Evolutionary conservation across 305 asterid species (phyloP).

Genomic region (Solanum aculeatissimum): DNA sequence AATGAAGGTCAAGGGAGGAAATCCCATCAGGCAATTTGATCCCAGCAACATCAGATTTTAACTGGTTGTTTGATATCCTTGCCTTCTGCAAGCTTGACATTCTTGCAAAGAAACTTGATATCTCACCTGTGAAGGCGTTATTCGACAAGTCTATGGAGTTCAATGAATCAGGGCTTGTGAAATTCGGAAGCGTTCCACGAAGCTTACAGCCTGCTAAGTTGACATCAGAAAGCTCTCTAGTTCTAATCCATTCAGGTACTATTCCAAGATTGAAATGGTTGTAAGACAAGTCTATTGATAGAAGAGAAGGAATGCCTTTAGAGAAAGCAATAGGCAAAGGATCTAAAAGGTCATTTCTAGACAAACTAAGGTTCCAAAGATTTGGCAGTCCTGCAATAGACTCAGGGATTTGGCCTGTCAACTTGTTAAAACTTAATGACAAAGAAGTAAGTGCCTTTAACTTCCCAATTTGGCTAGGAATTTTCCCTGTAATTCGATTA

Average conservation of each 20-base stretch:
- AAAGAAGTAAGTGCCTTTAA: slow-evolving; percentile 55
- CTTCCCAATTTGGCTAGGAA: slow-evolving; percentile 50
- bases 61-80: slow-evolving; percentile 55
- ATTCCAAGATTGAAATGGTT: slow-evolving; percentile 44
- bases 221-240: slow-evolving; percentile 54
- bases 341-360: slow-evolving; percentile 49
- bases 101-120: slow-evolving; percentile 37
- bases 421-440: slow-evolving; percentile 52
- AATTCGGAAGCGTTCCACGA: slow-evolving; percentile 55
- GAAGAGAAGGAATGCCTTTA: slow-evolving; percentile 47
- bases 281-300: slow-evolving; percentile 78
- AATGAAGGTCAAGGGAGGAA: slow-evolving; percentile 51
- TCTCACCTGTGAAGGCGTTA: slow-evolving; percentile 55
- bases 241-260: slow-evolving; percentile 67
- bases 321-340: slow-evolving; percentile 55
- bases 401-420: slow-evolving; percentile 74
- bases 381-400: slow-evolving; percentile 43
- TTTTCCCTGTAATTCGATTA: slow-evolving; percentile 53
- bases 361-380: slow-evolving; percentile 77
- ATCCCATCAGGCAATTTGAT: slow-evolving; percentile 58
- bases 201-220: slow-evolving; percentile 73
- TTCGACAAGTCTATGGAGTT: slow-evolving; percentile 64
- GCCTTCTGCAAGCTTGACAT: slow-evolving; percentile 45
- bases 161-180: slow-evolving; percentile 59
- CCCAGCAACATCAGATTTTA: slow-evolving; percentile 40